Evolutionary conservation across 2,329 filamentous ascomycete species (phyloP), one percentile per base, ranked within the genome.

Genomic region (Elsinoe fawcettii): DNA sequence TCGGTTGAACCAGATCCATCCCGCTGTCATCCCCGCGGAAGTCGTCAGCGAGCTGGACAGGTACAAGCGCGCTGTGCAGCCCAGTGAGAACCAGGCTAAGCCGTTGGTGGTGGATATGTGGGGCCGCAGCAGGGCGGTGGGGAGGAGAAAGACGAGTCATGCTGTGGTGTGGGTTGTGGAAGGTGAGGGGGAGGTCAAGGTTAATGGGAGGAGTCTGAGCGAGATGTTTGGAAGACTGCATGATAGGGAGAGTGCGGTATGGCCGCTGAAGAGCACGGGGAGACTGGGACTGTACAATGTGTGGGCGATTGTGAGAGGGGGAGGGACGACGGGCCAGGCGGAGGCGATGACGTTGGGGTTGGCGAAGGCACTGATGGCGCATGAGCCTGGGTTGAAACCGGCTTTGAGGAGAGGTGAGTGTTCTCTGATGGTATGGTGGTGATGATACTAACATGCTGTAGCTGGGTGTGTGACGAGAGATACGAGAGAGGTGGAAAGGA

Each of bases 221-320:
- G 82, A 93, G 53, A 85, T 83, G 20, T 99, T 99, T 71, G 88
- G 85, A 32, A 84, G 93, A 34, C 74, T 96, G 53, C 92, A 99
- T 70, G 92, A 99, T 72, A 84, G 93, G 43, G 93, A 97, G 76
- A 96, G 90, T 68, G 92, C 89, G 2, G 76, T 96, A 3, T 99
- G 92, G 92, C 84, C 92, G 6, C 74, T 99, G 67, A 90, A 91
- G 66, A 80, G 84, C 51, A 95, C 90, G 22, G 79, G 87, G 43
- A 80, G 93, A 62, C 74, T 95, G 62, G 90, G 96, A 77, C 97
- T 96, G 73, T 99, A 99, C 78, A 99, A 99, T 67, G 83, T 96
- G 2, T 99, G 90, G 85, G 91, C 86, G 55, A 74, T 88, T 51
- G 88, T 90, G 2, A 79, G 81, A 59, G 93, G 93, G 57, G 93